Percentiles rank a stretch among this genome's conserved stretches.
Evolutionary conservation across 176 grass and related monocot species (phyloP).

Genomic region (Lolium multiflorum): DNA sequence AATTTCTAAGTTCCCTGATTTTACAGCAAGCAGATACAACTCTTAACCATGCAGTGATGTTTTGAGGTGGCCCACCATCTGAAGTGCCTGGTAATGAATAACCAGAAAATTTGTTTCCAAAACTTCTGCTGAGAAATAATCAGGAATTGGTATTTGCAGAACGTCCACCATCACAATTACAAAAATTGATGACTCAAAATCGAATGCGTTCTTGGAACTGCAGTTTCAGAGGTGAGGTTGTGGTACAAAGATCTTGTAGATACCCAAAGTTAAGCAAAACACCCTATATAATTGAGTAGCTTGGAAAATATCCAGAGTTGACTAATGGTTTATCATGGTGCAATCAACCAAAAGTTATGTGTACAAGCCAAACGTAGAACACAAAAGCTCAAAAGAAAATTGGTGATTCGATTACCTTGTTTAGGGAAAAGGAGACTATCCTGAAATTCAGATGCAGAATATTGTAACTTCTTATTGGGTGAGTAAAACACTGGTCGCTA

Average conservation of each 20-base stretch:
- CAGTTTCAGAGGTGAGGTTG: slow-evolving; percentile 44
- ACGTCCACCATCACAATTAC: not conserved
- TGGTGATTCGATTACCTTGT: slow-evolving; percentile 57
- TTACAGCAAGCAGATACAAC: slow-evolving; percentile 78
- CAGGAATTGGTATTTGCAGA: not conserved
- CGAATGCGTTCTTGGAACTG: slow-evolving; percentile 32
- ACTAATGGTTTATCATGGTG: slow-evolving; percentile 62
- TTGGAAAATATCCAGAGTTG: slow-evolving; percentile 70
- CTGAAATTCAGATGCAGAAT: slow-evolving; percentile 80
- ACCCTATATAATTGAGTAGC: slow-evolving; percentile 65
- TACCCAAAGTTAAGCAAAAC: slow-evolving; percentile 77
- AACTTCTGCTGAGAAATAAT: slow-evolving; percentile 7
- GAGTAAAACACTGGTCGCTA: slow-evolving; percentile 71
- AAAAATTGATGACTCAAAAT: slow-evolving; percentile 6
- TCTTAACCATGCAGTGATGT: slow-evolving; percentile 83
- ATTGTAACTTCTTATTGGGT: slow-evolving; percentile 62
- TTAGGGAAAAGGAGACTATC: slow-evolving; percentile 59
- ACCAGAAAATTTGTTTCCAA: not conserved
- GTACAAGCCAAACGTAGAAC: slow-evolving; percentile 9
- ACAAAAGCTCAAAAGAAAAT: not conserved
- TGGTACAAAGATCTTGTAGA: slow-evolving; percentile 40
- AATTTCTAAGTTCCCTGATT: slow-evolving; percentile 71
- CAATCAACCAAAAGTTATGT: slow-evolving; percentile 26
- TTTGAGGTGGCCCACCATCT: slow-evolving; percentile 68
- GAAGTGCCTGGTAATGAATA: slow-evolving; percentile 46